Percentiles rank a stretch among this genome's conserved stretches.
Conservation (phyloP, 257 asterid genomes). For the Schizonepeta tenuifolia region DNA sequence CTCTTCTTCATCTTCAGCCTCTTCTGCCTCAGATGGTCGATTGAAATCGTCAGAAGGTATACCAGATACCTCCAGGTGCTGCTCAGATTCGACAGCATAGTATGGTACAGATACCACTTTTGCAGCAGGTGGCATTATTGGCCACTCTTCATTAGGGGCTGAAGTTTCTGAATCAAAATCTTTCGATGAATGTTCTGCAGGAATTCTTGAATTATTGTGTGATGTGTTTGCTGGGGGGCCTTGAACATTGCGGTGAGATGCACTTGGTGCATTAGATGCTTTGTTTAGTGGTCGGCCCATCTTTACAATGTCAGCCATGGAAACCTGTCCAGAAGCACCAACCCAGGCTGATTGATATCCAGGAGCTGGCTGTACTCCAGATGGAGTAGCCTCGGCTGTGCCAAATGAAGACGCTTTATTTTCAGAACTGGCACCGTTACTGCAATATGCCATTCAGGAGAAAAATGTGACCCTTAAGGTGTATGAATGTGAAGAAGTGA, state of each 20-base stretch:
- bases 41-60: constrained; percentile 43
- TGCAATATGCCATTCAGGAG: constrained; percentile 39
- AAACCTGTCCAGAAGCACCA: constrained; percentile 79
- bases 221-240: constrained; percentile 42
- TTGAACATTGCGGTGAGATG: constrained; percentile 48
- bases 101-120: constrained; percentile 41
- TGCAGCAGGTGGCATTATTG: constrained; percentile 62
- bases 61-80: constrained; percentile 54
- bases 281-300: constrained; percentile 81
- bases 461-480: constrained; percentile 7
- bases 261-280: constrained; percentile 38
- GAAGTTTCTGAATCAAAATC: constrained; percentile 44
- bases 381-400: constrained; percentile 47
- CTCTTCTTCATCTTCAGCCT: constrained; percentile 46
- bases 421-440: constrained; percentile 57
- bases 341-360: constrained; percentile 71
- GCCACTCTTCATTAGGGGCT: constrained; percentile 78
- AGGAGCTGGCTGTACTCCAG: constrained; percentile 51
- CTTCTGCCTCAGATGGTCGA: constrained; percentile 52
- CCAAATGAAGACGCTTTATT: constrained; percentile 47
- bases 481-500: not conserved
- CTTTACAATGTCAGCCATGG: constrained; percentile 99
- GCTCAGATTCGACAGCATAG: constrained; percentile 45
- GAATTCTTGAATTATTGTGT: constrained; percentile 36
- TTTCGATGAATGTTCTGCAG: constrained; percentile 48